These are phyloP conservation scores for Penicillium sclerotigenum DNA, from an alignment of 2,329 filamentous ascomycete species.

Conservation along the genomic window DNA sequence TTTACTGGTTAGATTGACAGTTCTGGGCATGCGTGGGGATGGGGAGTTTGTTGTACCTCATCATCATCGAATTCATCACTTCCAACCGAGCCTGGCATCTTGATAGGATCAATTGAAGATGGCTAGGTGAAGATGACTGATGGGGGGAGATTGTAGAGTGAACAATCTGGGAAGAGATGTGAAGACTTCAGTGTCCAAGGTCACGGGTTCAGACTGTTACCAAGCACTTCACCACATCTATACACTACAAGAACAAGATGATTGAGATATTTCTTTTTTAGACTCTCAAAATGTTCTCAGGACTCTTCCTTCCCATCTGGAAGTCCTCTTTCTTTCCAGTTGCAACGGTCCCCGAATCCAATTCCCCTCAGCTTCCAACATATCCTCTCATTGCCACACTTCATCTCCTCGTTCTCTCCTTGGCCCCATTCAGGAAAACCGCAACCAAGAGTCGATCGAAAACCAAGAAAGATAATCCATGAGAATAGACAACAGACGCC, in stretches of 20 bases:
- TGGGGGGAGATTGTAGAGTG: not conserved
- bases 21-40: not conserved
- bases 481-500: slow-evolving; percentile 41
- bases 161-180: not conserved
- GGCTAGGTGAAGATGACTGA: not conserved
- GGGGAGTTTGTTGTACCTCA: slow-evolving; percentile 40
- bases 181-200: not conserved
- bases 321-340: slow-evolving; percentile 18
- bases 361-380: slow-evolving; percentile 28
- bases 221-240: not conserved
- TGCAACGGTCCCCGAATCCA: slow-evolving; percentile 14
- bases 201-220: slow-evolving; percentile 4
- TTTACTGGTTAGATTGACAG: not conserved
- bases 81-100: slow-evolving; percentile 53
- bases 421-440: slow-evolving; percentile 31
- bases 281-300: slow-evolving; percentile 21
- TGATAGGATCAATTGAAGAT: slow-evolving; percentile 10
- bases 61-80: slow-evolving; percentile 51
- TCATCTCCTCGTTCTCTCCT: slow-evolving; percentile 35
- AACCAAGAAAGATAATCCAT: slow-evolving; percentile 35
- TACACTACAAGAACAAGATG: not conserved
- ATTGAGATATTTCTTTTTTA: slow-evolving; percentile 23
- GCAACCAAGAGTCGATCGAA: slow-evolving; percentile 28
- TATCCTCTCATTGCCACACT: slow-evolving; percentile 23
- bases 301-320: slow-evolving; percentile 21